Evolutionary conservation across 2,329 filamentous ascomycete genomes (phyloP).

Genomic region (Aspergillus aculeatus): DNA sequence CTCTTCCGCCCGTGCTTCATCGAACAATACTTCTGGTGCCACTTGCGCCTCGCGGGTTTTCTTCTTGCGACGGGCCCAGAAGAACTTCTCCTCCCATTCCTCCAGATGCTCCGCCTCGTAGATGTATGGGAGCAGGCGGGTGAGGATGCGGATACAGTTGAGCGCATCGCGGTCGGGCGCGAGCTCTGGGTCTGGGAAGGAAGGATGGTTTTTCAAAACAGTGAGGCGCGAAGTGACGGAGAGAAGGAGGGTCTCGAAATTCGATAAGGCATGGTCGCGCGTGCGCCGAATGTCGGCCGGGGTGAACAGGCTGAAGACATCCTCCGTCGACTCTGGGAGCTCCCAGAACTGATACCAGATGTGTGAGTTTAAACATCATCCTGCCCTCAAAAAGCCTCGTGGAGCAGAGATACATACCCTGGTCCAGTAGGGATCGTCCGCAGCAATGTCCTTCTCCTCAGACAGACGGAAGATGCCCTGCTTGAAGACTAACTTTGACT

Average conservation of each 20-base stretch:
- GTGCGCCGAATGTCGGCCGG: slow-evolving; percentile 84
- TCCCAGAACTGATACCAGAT: slow-evolving; percentile 78
- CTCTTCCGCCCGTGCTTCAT: slow-evolving; percentile 62
- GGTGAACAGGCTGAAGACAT: slow-evolving; percentile 95
- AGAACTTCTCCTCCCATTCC: slow-evolving; percentile 88
- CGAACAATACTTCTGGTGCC: slow-evolving; percentile 77
- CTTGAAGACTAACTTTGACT: slow-evolving; percentile 98
- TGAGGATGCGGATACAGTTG: slow-evolving; percentile 91
- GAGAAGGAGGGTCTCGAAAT: slow-evolving; percentile 84
- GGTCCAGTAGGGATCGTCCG: slow-evolving; percentile 89
- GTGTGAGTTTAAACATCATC: slow-evolving; percentile 21
- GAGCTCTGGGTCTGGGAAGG: slow-evolving; percentile 82
- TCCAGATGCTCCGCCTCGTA: slow-evolving; percentile 85
- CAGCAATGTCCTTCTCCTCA: slow-evolving; percentile 82
- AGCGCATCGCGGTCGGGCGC: slow-evolving; percentile 83
- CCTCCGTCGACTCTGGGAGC: slow-evolving; percentile 89
- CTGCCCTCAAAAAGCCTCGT: not conserved
- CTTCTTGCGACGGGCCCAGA: slow-evolving; percentile 77
- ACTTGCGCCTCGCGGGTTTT: slow-evolving; percentile 66
- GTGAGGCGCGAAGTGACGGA: slow-evolving; percentile 81
- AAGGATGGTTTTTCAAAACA: slow-evolving; percentile 79
- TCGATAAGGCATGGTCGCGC: slow-evolving; percentile 78
- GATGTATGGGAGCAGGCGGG: slow-evolving; percentile 82
- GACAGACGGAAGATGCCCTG: slow-evolving; percentile 95
- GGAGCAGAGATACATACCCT: slow-evolving; percentile 59